Conservation (phyloP, 768 basidiomycete species). For the Clitopilus hobsonii region DNA sequence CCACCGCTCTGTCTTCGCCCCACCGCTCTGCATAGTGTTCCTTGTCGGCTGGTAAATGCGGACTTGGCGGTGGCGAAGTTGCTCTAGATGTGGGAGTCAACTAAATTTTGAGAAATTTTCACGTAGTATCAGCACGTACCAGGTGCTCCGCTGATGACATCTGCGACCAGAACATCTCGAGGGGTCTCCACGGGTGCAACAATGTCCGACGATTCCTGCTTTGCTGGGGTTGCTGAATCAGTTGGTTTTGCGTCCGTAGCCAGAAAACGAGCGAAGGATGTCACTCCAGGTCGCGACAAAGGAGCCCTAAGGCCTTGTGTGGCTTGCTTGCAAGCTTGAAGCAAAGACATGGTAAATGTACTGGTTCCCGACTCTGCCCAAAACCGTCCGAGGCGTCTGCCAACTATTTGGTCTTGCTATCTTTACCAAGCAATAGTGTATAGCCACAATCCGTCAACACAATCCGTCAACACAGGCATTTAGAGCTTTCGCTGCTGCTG, state of each 20-base stretch:
- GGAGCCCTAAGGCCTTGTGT: conserved; percentile 19
- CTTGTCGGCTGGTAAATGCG: conserved; percentile 91
- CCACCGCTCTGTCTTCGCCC: conserved; percentile 84
- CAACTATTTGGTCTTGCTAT: conserved; percentile 4
- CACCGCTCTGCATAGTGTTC: conserved; percentile 93
- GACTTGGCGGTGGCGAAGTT: conserved; percentile 83
- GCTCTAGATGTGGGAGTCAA: conserved; percentile 37
- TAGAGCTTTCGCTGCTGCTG: too few species aligned
- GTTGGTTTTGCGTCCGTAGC: conserved; percentile 24
- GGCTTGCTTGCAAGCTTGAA: conserved; percentile 38
- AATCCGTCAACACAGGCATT: too few species aligned
- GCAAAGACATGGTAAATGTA: conserved; percentile 45
- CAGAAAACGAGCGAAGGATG: conserved; percentile 18
- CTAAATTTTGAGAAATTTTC: conserved; percentile 4
- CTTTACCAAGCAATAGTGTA: conserved; percentile 3
- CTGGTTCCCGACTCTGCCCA: neutral
- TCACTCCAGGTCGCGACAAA: conserved; percentile 12
- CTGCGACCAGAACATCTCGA: conserved; percentile 70
- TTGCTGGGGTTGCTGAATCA: conserved; percentile 19
- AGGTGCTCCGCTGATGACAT: conserved; percentile 83
- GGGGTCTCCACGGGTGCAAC: conserved; percentile 38
- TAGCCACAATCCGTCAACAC: neutral
- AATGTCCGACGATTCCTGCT: conserved; percentile 31
- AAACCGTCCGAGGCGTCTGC: neutral
- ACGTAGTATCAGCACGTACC: conserved; percentile 36